Conservation (phyloP, 495 filamentous ascomycete species). For the Terfezia claveryi region DNA sequence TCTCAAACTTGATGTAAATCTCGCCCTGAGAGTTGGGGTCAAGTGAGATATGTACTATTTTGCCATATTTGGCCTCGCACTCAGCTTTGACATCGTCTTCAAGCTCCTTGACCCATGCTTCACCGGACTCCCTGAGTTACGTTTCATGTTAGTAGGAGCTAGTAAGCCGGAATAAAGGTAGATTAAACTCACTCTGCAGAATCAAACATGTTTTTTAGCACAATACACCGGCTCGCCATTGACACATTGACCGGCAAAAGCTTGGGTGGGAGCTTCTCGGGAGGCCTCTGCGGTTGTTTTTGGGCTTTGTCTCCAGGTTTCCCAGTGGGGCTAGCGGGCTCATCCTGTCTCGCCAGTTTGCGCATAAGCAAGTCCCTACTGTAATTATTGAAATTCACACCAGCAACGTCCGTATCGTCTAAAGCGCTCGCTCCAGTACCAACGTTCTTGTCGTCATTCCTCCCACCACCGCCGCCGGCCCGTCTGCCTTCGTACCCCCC, state of each 20-base stretch:
- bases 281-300: conserved; percentile 30
- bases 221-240: conserved; percentile 83
- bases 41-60: conserved; percentile 91
- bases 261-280: conserved; percentile 60
- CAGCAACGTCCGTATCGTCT: conserved; percentile 93
- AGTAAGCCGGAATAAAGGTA: conserved; percentile 16
- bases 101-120: conserved; percentile 75
- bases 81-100: conserved; percentile 86
- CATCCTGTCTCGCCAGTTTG: conserved; percentile 91
- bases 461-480: conserved; percentile 46
- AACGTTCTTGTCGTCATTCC: conserved; percentile 71
- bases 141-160: conserved; percentile 16
- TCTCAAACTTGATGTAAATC: conserved; percentile 95
- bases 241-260: conserved; percentile 67
- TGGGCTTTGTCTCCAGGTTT: conserved; percentile 8
- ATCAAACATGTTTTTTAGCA: conserved; percentile 91
- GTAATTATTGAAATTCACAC: conserved; percentile 98
- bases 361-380: conserved; percentile 93
- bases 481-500: background rate
- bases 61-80: conserved; percentile 89
- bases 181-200: conserved; percentile 51
- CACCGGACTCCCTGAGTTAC: conserved; percentile 51
- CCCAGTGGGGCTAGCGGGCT: conserved; percentile 33
- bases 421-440: conserved; percentile 73
- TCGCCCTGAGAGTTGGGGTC: conserved; percentile 87